A percentile compares a stretch with the other conserved stretches of the same genome.
These are phyloP conservation scores for Macaranga tanarius DNA, from an alignment of 441 rosid species.

Conservation along the genomic window DNA sequence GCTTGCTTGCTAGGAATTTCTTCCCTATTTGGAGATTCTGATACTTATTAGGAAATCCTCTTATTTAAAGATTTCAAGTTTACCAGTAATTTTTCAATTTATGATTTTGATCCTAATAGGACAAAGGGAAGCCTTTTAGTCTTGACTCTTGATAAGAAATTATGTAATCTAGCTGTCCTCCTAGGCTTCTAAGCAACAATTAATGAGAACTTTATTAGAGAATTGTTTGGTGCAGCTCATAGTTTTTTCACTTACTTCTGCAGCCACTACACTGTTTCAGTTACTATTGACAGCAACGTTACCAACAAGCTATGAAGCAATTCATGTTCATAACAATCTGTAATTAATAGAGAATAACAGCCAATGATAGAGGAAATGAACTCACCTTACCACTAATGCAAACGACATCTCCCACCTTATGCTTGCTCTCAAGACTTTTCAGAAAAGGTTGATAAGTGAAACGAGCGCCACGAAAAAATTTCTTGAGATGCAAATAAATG, in stretches of 20 bases:
- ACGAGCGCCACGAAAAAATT: slow-evolving; percentile 83
- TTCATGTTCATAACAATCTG: slow-evolving; percentile 13
- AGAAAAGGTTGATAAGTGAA: slow-evolving; percentile 75
- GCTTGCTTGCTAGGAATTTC: neutral
- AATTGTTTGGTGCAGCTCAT: neutral
- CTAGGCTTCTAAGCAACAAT: neutral
- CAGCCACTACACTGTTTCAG: neutral
- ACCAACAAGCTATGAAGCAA: neutral
- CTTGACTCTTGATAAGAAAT: neutral
- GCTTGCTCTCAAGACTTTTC: slow-evolving; percentile 54
- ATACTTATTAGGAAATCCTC: neutral
- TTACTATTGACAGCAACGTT: neutral
- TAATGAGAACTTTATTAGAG: neutral
- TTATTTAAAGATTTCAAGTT: neutral
- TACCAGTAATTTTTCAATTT: neutral
- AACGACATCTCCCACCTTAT: slow-evolving; percentile 68
- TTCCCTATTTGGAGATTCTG: neutral
- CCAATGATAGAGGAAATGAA: slow-evolving; percentile 20
- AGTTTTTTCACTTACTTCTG: neutral
- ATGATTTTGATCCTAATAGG: neutral
- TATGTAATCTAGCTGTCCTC: neutral
- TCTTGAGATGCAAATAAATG: slow-evolving; percentile 85
- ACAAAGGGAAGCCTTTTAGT: neutral
- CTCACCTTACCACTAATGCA: slow-evolving; percentile 91
- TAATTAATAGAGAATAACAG: slow-evolving; percentile 18